These are phyloP conservation scores for Sugiyamaella grinbergsii DNA, from an alignment of 1,139 yeast genomes.

Conservation along the genomic window DNA sequence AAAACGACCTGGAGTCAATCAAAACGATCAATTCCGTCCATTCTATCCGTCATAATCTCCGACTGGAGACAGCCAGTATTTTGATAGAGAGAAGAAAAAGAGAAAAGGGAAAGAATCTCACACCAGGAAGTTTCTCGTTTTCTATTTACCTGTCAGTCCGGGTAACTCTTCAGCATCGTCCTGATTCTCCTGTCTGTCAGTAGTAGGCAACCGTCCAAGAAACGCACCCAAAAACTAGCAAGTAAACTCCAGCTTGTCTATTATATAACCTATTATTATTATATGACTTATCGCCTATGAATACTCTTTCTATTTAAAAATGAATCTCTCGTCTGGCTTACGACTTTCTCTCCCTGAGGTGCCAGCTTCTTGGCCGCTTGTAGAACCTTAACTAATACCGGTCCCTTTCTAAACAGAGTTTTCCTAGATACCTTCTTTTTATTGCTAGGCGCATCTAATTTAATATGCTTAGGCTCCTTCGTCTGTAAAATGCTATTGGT, in stretches of 20 bases:
- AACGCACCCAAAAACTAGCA: too few species aligned
- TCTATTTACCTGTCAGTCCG: conserved; percentile 1
- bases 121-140: background rate
- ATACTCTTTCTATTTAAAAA: conserved; percentile 14
- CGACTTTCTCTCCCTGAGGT: conserved; percentile 10
- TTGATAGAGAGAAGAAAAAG: conserved; percentile 11
- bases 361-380: conserved; percentile 15
- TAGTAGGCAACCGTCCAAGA: too few species aligned
- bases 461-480: conserved; percentile 8
- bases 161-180: conserved; percentile 4
- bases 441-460: conserved; percentile 1
- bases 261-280: too few species aligned
- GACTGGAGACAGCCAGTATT: conserved; percentile 19
- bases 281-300: conserved; percentile 10
- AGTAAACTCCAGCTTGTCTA: too few species aligned
- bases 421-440: conserved; percentile 1
- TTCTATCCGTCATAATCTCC: conserved; percentile 11
- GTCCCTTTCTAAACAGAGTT: conserved; percentile 15
- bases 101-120: background rate
- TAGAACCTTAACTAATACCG: conserved; percentile 13
- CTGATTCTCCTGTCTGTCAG: background rate
- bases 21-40: conserved; percentile 15
- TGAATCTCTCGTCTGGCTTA: conserved; percentile 12
- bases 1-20: conserved; percentile 10
- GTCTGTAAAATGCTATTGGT: background rate